Evolutionary conservation across 441 rosid species (phyloP), one percentile per base, ranked within the genome.

Genomic region (Aleurites moluccanus): DNA sequence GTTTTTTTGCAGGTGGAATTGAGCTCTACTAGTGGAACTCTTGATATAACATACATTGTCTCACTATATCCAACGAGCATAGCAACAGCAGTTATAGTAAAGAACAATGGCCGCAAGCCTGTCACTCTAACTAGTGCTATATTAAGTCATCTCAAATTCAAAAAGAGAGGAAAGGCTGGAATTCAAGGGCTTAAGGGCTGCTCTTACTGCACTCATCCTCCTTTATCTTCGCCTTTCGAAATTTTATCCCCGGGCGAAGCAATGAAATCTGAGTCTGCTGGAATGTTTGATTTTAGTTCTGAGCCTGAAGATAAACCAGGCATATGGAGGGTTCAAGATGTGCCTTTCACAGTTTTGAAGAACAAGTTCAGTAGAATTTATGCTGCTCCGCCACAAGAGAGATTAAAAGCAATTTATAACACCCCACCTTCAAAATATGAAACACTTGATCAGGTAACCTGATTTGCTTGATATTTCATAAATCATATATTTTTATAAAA

Each of bases 351-450:
- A 44, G 77, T 93, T 33, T 80, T 92, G 80, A 84, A 85, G 76
- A 73, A 85, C 18, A 93, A 85, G 83, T 81, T 93, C 69, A 93
- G 98, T 67, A 86, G 99, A 84, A 82, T 90, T 2, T 96, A 93
- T 77, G 93, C 89, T 50, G 97, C 91, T 81, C 93, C 86, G 16
- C 98, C 97, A 0, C 72, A 83, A 62, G 97, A 96, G 75, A 93
- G 98, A 80, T 72, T 83, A 67, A 96, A 92, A 78, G 76, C 87
- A 3, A 67, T 92, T 74, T 92, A 91, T 73, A 83, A 86, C 79
- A 96, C 96, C 27, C 83, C 93, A 2, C 99, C 99, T 69, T 85
- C 97, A 57, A 96, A 93, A 80, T 93, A 80, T 72, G 99, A 96
- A 86, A 84, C 93, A n/a, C 80, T 91, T 40, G 99, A 96, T 86